Base-by-base conservation (phyloP, 148 eudicot species). In the Fagopyrum esculentum region DNA sequence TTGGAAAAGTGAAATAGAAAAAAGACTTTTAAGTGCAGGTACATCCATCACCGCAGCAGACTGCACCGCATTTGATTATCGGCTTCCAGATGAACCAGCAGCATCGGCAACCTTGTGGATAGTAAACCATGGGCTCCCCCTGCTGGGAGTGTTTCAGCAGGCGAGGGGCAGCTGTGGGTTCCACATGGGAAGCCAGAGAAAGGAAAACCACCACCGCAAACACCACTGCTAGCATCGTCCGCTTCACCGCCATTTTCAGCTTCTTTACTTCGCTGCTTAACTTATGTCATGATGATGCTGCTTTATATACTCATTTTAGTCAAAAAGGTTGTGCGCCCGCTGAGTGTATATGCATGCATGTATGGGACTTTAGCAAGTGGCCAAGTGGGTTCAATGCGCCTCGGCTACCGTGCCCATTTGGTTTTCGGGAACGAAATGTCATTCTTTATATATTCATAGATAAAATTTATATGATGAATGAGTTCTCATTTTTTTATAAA, bases 81-180 rank as follows among this genome's bases (percentile, higher is more conserved):
- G 69, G 69, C 69, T 63, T 63, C 69, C 69, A 63, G 69, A 12
- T 30, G 69, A 63, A 63, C 69, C 69, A 63, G 45, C 73, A 44
- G 48, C 73, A 70, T 70, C 51, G 26, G 50, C 73, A 70, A 70
- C 48, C 69, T 63, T 63, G 69, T 30, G 69, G 69, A 10, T 63
- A 63, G 35, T 63, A 63, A 30, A 63, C 69, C 69, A 63, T 63
- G 16, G 69, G 69, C 16, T 63, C 16, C 16, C 26, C 16, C 40
- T 35, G 40, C 40, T 35, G 40, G 9, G 69, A 63, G 69, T 63
- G 69, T 63, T 63, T 63, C 44, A 63, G 69, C 1, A 63, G 44
- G 45, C 69, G 69, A 9, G 69, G 69, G 69, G 45, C 69, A 6
- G 69, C 69, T 4, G 69, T 63, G 4, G 69, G 15, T 9, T 63